Base-by-base conservation (phyloP, 352 stramenopile genomes). In the Globisporangium takayamanum region DNA sequence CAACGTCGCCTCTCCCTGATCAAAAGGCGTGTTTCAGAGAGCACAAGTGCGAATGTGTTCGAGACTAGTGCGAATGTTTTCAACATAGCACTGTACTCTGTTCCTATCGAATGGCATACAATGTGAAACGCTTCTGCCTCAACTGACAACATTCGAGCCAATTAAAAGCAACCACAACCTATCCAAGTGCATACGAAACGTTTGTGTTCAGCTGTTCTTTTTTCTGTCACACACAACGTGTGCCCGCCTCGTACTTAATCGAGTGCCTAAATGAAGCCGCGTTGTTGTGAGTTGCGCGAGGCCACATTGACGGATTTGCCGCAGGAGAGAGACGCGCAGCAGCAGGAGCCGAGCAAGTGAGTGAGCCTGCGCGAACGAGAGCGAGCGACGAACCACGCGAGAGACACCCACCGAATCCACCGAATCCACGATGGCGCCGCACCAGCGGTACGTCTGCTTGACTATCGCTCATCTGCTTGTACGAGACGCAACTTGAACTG, bases 371-470 rank as follows among this genome's bases (percentile, higher is more conserved):
- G 33, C 33, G 44, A 64, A 47, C 18, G 57, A 36, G 25, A 39
- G 44, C 39, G 20, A 14, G 36, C 16, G 37, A 41, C 44, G 5
- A 54, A 42, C 39, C 42, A 15, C 8, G n/a, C 37, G 25, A 18
- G 52, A 54, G 57, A 45, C 33, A 47, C 5, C 11, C 44, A 20
- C 11, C 16, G 44, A 42, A 49, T 15, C 11, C 44, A 20, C 11
- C 16, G 44, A 42, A 49, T 15, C 3, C 11, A 22, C 30, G 12
- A 84, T 84, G 74, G 64, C 74, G 28, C 74, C 74, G 52, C 62
- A 80, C 55, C 78, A 78, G 46, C 59, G 63, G 74, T 84, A 67
- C 47, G 57, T 49, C 55, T 20, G n/a, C 5, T 47, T 15, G 30
- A 36, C 30, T 8, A 36, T 36, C 45, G 6, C 45, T 22, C 18